Evolutionary conservation across 2,329 filamentous ascomycete species (phyloP), one percentile per base, ranked within the genome.

Genomic region (Sarocladium strictum): DNA sequence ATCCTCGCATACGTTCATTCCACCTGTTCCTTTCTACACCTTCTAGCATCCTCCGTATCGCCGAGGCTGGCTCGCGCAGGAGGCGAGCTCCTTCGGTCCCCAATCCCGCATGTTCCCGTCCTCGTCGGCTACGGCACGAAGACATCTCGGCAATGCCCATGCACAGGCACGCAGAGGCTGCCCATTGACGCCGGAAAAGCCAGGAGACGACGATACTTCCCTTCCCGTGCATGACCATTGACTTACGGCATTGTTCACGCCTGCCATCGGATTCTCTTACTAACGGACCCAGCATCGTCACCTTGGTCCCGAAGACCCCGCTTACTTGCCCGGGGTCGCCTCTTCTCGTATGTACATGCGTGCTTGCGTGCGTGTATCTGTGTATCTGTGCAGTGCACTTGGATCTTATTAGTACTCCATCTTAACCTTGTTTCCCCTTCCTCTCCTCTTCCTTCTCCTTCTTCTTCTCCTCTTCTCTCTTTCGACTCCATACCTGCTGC

Each of bases 81-180:
- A n/a, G n/a, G n/a, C n/a, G n/a, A n/a, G n/a, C n/a, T n/a, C 17
- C 17, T 9, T 47, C 47, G 54, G 49, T n/a, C 49, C 50, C 40
- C 54, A 55, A 53, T 55, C 53, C 53, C 53, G 53, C 53, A 55
- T 55, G 53, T 55, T 55, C 47, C 53, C 53, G 53, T 54, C 23
- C 11, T 15, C n/a, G 27, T 49, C 53, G 53, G 53, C 53, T 54
- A 37, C 32, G 53, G 32, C 53, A 54, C 47, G 47, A 51, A 51
- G 53, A 45, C 40, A 47, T 35, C 53, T 37, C 53, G 53, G 53
- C 53, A 55, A 55, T 51, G 15, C n/a, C 41, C n/a, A 54, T 54
- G 53, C 43, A 54, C 23, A 23, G 14, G n/a, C n/a, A n/a, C n/a
- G n/a, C n/a, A n/a, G n/a, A 12, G n/a, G 24, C 21, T n/a, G n/a